phyloP scores from a whole-genome alignment of 345 rosid genomes.

The Abelmoschus esculentus region DNA sequence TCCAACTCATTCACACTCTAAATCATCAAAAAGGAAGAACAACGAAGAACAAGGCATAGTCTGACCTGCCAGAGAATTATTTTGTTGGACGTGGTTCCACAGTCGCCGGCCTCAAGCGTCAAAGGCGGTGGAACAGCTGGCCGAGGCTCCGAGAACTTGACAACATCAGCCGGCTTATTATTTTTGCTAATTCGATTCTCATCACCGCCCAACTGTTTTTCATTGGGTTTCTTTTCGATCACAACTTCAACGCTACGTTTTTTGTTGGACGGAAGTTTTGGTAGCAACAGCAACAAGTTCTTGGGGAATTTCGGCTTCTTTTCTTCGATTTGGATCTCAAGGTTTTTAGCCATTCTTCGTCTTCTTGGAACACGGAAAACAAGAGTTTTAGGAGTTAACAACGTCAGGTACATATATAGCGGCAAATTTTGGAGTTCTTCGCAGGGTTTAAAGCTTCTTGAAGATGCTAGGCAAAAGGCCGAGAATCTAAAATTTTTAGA shows the following conservation, averaged over 20 bases:
- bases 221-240: neutral
- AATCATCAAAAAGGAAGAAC: neutral
- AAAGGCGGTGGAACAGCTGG: slow-evolving; percentile 25
- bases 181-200: neutral
- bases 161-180: slow-evolving; percentile 15
- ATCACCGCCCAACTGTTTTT: neutral
- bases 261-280: neutral
- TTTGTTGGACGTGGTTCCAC: slow-evolving; percentile 8
- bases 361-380: neutral
- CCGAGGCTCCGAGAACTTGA: slow-evolving; percentile 21
- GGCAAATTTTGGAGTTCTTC: neutral
- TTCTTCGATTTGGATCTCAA: neutral
- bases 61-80: slow-evolving; percentile 21
- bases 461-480: neutral
- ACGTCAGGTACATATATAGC: neutral
- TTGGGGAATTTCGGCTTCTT: slow-evolving; percentile 4
- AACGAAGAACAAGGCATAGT: neutral
- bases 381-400: neutral
- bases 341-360: neutral
- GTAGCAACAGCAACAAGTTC: neutral
- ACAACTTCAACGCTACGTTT: slow-evolving; percentile 1
- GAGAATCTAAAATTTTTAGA: neutral
- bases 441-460: neutral
- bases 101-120: slow-evolving; percentile 21
- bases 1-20: neutral